A percentile compares a stretch with the other conserved stretches of the same genome.
phyloP scores from a whole-genome alignment of 257 asterid species.

The Cinchona pubescens region DNA sequence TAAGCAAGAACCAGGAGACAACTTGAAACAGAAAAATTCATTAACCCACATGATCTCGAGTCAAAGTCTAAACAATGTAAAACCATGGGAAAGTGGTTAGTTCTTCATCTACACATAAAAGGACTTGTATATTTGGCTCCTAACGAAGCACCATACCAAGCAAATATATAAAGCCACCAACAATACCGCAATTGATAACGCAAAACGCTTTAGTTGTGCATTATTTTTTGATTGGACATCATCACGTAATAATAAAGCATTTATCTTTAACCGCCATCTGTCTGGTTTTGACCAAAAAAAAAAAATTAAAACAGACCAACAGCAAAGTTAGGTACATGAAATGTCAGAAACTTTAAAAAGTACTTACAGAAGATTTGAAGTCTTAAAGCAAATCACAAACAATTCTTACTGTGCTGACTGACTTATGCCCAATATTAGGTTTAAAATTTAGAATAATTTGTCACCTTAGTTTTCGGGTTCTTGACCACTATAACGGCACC shows the following conservation, averaged over 20 bases:
- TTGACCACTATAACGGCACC: conserved; percentile 16
- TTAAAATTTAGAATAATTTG: background rate
- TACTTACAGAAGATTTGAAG: conserved; percentile 27
- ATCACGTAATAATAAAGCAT: background rate
- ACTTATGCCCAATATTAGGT: conserved; percentile 39
- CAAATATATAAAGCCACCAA: background rate
- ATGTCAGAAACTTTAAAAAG: conserved; percentile 23
- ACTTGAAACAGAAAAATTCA: background rate
- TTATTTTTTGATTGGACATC: background rate
- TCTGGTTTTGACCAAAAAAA: background rate
- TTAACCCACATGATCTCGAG: background rate
- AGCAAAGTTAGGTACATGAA: conserved; percentile 34
- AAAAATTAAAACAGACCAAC: background rate
- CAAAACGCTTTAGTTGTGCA: background rate
- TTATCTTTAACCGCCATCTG: background rate
- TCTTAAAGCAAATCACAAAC: conserved; percentile 29
- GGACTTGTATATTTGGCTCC: background rate
- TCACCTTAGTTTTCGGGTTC: conserved; percentile 25
- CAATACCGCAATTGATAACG: background rate
- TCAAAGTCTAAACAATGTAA: background rate
- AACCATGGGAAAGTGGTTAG: background rate
- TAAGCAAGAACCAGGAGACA: background rate
- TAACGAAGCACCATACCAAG: background rate
- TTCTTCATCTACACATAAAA: background rate
- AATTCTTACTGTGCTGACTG: conserved; percentile 37